Base-by-base conservation (phyloP, 805 yeast species). In the Candida endomychidarum region DNA sequence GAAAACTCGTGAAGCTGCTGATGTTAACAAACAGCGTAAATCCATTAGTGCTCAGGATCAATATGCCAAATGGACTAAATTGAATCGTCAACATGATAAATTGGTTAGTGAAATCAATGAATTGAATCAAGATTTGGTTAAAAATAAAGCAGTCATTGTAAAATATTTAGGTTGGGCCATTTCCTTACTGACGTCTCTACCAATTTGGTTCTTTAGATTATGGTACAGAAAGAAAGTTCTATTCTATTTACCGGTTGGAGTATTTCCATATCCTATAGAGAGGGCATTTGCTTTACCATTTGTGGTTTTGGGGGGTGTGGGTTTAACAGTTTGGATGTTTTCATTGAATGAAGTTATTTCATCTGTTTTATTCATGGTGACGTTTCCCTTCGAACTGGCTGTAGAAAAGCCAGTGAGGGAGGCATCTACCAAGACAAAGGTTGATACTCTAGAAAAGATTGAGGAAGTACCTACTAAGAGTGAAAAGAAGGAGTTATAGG, bases 11-110 rank as follows among this genome's bases (percentile, higher is more conserved):
- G 75, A 83, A 46, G 75, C 81, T 36, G 56, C 60, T 11, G 58
- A 63, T 14, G 54, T 79, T 16, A 69, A 75, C 49, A 68, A 65
- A 10, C 78, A 81, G 50, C 75, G 88, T 45, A 67, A 77, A 21
- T 47, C 70, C 2, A 76, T 89, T 8, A 78, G 87, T 40, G 91
- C 97, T 1, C 96, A 91, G 60, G 97, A 93, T 58, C 81, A 93
- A 53, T 93, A 91, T 60, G 96, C 97, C 20, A 82, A 78, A 54
- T 93, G 98, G 98, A 95, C 97, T 1, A 88, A 88, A 58, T 70
- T 90, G 46, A 90, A 88, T 54, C 75, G 99, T 35, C 75, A 73
- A 50, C 65, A 74, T 42, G 89, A 83, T 48, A 72, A 75, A 43
- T 54, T 86, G 36, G 69, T 72, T 31, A 67, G 61, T 11, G 79